These are phyloP conservation scores for Blastobotrys proliferans DNA, from an alignment of 1,139 yeast genomes.

Conservation along the genomic window DNA sequence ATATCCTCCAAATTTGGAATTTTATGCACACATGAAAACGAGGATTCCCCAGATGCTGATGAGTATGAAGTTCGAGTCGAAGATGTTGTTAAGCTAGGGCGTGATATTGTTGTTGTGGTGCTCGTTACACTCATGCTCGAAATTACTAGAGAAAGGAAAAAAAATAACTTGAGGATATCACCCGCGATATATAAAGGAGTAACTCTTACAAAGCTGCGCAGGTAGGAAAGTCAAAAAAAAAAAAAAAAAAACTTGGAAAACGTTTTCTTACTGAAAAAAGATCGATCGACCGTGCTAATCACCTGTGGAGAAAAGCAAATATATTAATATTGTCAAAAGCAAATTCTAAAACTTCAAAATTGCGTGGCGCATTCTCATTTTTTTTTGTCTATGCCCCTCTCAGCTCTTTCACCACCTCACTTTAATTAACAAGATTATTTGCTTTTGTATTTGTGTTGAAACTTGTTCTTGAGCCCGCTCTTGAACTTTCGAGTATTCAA, in stretches of 20 bases:
- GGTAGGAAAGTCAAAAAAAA: background rate
- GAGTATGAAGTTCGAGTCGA: conserved; percentile 4
- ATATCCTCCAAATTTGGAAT: conserved; percentile 31
- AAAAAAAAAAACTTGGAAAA: background rate
- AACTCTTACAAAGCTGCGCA: background rate
- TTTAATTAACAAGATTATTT: too few relatives aligned
- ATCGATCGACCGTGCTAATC: too few relatives aligned
- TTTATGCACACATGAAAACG: conserved; percentile 1
- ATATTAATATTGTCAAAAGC: too few relatives aligned
- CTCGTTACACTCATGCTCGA: conserved; percentile 3
- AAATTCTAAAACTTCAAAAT: too few relatives aligned
- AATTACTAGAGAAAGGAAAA: background rate
- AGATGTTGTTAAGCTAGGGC: conserved; percentile 5
- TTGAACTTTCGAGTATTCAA: too few relatives aligned
- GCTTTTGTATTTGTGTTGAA: too few relatives aligned
- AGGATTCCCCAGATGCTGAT: background rate
- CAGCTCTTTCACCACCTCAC: too few relatives aligned
- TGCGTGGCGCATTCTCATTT: too few relatives aligned
- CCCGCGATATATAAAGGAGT: background rate
- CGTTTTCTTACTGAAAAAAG: too few relatives aligned
- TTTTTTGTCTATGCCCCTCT: too few relatives aligned
- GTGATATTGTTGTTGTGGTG: conserved; percentile 2
- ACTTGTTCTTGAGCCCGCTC: too few relatives aligned
- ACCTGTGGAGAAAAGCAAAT: too few relatives aligned
- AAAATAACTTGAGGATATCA: background rate